These are phyloP conservation scores for Jamesozyma lodderae DNA, from an alignment of 805 yeast genomes.

Conservation along the genomic window DNA sequence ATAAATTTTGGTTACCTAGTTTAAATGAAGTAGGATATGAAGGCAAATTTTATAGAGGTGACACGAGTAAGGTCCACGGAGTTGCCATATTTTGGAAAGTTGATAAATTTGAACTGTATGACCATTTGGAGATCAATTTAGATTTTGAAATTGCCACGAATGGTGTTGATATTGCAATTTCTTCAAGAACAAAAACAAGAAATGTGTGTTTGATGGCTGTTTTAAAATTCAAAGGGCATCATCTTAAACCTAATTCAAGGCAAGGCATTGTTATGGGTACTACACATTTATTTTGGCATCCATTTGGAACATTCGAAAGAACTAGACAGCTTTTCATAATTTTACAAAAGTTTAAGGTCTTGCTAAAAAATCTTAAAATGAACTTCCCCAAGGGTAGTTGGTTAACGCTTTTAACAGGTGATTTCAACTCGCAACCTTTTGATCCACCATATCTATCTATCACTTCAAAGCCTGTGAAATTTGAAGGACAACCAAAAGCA, in stretches of 20 bases:
- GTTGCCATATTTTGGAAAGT: conserved; percentile 54
- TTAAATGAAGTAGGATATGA: conserved; percentile 45
- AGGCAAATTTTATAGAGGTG: conserved; percentile 42
- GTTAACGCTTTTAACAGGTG: conserved; percentile 69
- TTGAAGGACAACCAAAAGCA: conserved; percentile 39
- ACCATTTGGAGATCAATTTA: background rate
- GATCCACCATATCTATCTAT: conserved; percentile 75
- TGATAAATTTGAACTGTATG: conserved; percentile 30
- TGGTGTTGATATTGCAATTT: conserved; percentile 38
- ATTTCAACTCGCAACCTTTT: conserved; percentile 77
- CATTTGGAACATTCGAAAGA: conserved; percentile 82
- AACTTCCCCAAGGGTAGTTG: conserved; percentile 30
- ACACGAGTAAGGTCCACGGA: conserved; percentile 59
- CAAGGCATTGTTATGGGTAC: conserved; percentile 66
- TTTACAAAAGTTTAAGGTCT: conserved; percentile 44
- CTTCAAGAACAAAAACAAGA: conserved; percentile 49
- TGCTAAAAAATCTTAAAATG: conserved; percentile 35
- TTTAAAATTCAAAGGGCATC: conserved; percentile 36
- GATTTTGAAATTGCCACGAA: conserved; percentile 17
- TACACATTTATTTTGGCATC: conserved; percentile 92
- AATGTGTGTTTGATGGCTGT: conserved; percentile 61
- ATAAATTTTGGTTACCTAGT: conserved; percentile 53
- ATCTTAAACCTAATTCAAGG: conserved; percentile 28
- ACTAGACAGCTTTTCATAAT: conserved; percentile 70
- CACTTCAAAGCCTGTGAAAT: conserved; percentile 51